Evolutionary conservation across 352 stramenopile species (phyloP), one percentile per base, ranked within the genome.

Genomic region (Pythium myriotylum): DNA sequence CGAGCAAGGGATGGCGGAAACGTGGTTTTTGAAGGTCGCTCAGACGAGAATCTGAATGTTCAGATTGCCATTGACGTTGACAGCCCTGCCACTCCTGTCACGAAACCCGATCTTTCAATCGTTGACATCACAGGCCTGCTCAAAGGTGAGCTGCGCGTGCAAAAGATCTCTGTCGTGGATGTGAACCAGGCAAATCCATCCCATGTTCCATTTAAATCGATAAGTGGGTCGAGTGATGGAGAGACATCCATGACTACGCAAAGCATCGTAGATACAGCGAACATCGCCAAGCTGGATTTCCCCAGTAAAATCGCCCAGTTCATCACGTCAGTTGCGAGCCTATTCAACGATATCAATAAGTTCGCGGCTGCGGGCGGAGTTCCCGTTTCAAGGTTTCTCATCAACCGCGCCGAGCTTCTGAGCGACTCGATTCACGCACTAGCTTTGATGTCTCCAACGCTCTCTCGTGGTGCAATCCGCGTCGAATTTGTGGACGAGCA

Each of bases 401-500:
- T 69, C 26, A 22, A 50, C 23, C 62, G 62, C 7, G 29, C 59
- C 2, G 12, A 19, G 19, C 32, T 70, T 0, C 19, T 70, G 0
- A 10, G 17, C 40, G 48, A 70, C 24, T 65, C 62, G 19, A 52
- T 70, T 35, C 6, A 56, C 9, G 43, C 53, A 26, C 23, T 68
- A 0, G 52, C 46, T 17, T 51, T 24, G 8, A 39, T 59, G 16
- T 8, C 56, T 3, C 19, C 41, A 23, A 12, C 29, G 37, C 50
- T 54, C 8, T 14, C 39, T 3, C 26, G 40, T 2, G 51, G 39
- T 13, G 39, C 51, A 16, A 57, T 86, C 37, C 72, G 81, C 24
- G 80, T 93, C 33, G 70, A 92, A 40, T 95, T 96, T 64, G 50
- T 80, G 6, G 74, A 71, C 32, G 88, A 95, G 43, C 73, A 66